Conservation (phyloP, 345 rosid genomes). For the Eucalyptus pauciflora region DNA sequence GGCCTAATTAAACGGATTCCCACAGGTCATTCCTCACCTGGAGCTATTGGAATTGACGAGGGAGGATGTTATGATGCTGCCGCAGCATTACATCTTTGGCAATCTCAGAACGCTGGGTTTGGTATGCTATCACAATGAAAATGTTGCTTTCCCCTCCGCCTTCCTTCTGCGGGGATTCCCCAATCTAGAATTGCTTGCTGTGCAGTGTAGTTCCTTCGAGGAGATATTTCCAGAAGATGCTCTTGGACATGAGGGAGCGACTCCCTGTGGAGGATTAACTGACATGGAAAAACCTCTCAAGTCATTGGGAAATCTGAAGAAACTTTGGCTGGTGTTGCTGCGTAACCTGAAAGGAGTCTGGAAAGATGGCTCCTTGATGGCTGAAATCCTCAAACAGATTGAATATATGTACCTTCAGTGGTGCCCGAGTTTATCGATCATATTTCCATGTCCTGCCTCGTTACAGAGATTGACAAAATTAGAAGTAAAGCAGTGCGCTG, state of each 20-base stretch:
- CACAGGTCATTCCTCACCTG: background rate
- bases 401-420: fast-evolving
- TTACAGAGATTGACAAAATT: no score
- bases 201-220: background rate
- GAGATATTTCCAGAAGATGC: no score
- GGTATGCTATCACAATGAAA: background rate
- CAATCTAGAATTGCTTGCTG: fast-evolving
- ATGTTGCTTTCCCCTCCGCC: background rate
- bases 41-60: fast-evolving
- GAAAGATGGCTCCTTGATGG: background rate
- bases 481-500: no score
- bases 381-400: background rate
- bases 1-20: no score
- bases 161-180: background rate
- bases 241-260: no score
- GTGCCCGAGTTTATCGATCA: no score
- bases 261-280: no score
- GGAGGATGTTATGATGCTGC: background rate
- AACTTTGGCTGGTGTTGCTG: fast-evolving
- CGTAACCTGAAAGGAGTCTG: fast-evolving
- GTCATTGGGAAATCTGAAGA: background rate
- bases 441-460: no score
- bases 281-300: no score
- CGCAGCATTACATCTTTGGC: background rate
- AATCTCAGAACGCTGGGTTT: fast-evolving